These are phyloP conservation scores for Leucoagaricus sp. DNA, from an alignment of 1,284 basidiomycete genomes.

Conservation along the genomic window DNA sequence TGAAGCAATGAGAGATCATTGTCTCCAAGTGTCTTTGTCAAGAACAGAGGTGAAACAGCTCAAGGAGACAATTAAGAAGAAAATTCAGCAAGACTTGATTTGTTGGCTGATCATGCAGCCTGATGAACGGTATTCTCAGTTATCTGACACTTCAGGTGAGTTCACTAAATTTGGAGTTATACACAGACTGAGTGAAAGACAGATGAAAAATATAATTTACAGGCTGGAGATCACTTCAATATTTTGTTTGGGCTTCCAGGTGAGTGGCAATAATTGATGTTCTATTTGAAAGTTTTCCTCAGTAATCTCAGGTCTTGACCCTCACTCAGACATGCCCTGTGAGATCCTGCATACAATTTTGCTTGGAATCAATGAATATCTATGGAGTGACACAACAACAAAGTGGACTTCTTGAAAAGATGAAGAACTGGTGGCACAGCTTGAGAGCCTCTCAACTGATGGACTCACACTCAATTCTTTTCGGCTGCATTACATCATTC, in stretches of 20 bases:
- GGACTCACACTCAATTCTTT: conserved; percentile 35
- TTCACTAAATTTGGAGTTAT: not conserved
- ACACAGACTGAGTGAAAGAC: not conserved
- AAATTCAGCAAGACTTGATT: not conserved
- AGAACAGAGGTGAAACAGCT: not conserved
- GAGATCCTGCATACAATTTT: conserved; percentile 28
- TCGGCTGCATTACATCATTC: conserved; percentile 35
- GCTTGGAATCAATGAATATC: conserved; percentile 28
- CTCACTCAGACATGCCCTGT: conserved; percentile 22
- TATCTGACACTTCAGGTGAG: not conserved
- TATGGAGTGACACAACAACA: conserved; percentile 17
- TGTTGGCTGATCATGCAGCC: not conserved
- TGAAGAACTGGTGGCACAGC: conserved; percentile 24
- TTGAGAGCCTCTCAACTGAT: conserved; percentile 27
- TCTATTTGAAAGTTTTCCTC: no score
- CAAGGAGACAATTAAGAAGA: not conserved
- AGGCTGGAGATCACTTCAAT: not conserved
- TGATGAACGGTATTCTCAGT: not conserved
- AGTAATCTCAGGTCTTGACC: not conserved
- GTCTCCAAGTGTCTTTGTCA: not conserved
- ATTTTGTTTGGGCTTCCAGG: not conserved
- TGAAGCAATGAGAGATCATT: not conserved
- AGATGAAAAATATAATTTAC: not conserved
- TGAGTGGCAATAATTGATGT: not conserved
- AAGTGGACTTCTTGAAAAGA: conserved; percentile 16